phyloP scores from a whole-genome alignment of 2,329 filamentous ascomycete genomes.

The Aspergillus transmontanensis region DNA sequence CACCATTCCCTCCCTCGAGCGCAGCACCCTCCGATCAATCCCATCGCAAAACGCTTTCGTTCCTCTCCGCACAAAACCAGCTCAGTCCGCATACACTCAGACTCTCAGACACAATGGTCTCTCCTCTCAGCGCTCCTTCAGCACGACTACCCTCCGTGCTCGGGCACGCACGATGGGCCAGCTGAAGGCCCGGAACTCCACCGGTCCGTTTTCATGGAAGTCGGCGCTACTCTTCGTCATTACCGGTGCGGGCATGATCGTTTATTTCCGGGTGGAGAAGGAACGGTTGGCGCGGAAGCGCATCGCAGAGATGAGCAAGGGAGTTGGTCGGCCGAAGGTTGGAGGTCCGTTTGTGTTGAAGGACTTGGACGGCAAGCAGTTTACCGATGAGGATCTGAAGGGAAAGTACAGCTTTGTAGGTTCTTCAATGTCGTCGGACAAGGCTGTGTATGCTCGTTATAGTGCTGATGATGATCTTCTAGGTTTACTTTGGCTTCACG shows the following conservation, averaged over 20 bases:
- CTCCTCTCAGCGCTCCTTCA: conserved; percentile 25
- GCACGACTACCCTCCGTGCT: conserved; percentile 28
- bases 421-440: conserved; percentile 3
- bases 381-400: conserved; percentile 79
- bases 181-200: conserved; percentile 41
- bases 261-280: conserved; percentile 95
- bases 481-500: conserved; percentile 98
- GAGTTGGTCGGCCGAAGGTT: conserved; percentile 88
- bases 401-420: conserved; percentile 70
- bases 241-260: conserved; percentile 74
- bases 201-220: conserved; percentile 84
- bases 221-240: conserved; percentile 82
- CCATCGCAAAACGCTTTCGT: conserved; percentile 8
- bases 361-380: conserved; percentile 77
- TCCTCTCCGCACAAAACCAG: background rate
- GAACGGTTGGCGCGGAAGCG: conserved; percentile 84
- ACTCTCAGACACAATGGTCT: conserved; percentile 8
- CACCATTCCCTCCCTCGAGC: conserved; percentile 11
- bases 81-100: background rate
- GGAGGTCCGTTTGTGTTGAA: conserved; percentile 81
- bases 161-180: conserved; percentile 43
- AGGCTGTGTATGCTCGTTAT: background rate
- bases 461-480: conserved; percentile 9
- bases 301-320: conserved; percentile 89
- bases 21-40: conserved; percentile 6